Evolutionary conservation across 805 yeast species (phyloP).

Genomic region (Zygoascus biomembranicola): DNA sequence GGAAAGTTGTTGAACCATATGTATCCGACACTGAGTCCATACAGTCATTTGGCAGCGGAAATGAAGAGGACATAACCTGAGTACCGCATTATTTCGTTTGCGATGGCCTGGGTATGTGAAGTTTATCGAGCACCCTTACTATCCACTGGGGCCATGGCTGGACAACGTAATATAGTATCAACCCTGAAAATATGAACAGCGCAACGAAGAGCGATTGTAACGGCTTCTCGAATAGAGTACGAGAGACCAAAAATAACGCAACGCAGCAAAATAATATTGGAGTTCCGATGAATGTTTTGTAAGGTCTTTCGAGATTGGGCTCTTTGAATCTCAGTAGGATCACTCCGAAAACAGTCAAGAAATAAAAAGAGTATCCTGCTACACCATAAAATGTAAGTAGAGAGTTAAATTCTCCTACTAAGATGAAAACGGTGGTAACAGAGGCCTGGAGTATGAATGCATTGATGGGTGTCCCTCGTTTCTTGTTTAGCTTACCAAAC

Average conservation of each 20-base stretch:
- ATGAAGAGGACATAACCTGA: background rate
- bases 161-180: conserved; percentile 23
- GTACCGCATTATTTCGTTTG: background rate
- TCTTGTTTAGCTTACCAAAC: conserved; percentile 19
- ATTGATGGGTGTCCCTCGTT: conserved; percentile 27
- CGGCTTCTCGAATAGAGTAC: conserved; percentile 29
- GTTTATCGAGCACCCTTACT: conserved; percentile 9
- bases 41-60: background rate
- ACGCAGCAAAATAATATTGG: conserved; percentile 32
- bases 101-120: background rate
- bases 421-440: conserved; percentile 25
- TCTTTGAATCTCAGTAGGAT: conserved; percentile 27
- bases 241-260: conserved; percentile 28
- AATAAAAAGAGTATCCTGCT: conserved; percentile 27
- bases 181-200: conserved; percentile 23
- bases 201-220: conserved; percentile 23
- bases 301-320: conserved; percentile 31
- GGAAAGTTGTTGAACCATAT: conserved; percentile 2
- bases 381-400: conserved; percentile 33
- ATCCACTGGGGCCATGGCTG: conserved; percentile 1
- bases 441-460: conserved; percentile 29
- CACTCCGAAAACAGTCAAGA: conserved; percentile 31
- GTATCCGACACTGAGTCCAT: background rate
- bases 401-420: conserved; percentile 30
- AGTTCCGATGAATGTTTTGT: conserved; percentile 29